Evolutionary conservation across 23 red algal genomes (phyloP).

Genomic region (Gracilaria domingensis): DNA sequence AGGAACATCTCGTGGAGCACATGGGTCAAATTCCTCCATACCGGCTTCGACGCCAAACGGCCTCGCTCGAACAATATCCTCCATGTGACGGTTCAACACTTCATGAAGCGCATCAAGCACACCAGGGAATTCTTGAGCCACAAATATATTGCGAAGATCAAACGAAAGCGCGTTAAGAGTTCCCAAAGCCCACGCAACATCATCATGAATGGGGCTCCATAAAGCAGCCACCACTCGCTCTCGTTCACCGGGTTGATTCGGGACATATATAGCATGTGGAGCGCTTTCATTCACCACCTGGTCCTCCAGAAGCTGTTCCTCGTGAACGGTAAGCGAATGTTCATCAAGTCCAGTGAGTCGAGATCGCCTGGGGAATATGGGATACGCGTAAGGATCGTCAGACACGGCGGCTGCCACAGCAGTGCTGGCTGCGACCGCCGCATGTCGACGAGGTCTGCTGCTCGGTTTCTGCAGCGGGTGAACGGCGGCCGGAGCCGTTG

Average conservation of each 20-base stretch:
- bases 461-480: no score
- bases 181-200: conserved; percentile 86
- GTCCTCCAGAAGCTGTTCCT: conserved; percentile 2
- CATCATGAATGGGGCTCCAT: conserved; percentile 77
- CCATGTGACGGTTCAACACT: conserved; percentile 67
- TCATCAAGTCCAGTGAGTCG: no score
- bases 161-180: conserved; percentile 82
- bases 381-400: no score
- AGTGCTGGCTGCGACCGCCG: no score
- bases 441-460: no score
- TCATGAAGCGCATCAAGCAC: conserved; percentile 80
- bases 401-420: not conserved
- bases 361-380: no score
- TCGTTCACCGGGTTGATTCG: conserved; percentile 54
- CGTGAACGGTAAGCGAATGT: not conserved
- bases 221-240: conserved; percentile 82
- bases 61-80: conserved; percentile 60
- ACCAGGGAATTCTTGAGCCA: conserved; percentile 73
- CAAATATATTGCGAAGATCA: conserved; percentile 46
- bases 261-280: conserved; percentile 65
- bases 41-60: conserved; percentile 48
- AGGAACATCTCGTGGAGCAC: conserved; percentile 42
- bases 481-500: not conserved
- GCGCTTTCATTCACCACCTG: conserved; percentile 64
- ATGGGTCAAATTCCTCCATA: conserved; percentile 41